Percentiles rank a stretch among this genome's conserved stretches.
phyloP scores from a whole-genome alignment of 1,139 yeast species.

The Kurtzmaniella quercitrusa region DNA sequence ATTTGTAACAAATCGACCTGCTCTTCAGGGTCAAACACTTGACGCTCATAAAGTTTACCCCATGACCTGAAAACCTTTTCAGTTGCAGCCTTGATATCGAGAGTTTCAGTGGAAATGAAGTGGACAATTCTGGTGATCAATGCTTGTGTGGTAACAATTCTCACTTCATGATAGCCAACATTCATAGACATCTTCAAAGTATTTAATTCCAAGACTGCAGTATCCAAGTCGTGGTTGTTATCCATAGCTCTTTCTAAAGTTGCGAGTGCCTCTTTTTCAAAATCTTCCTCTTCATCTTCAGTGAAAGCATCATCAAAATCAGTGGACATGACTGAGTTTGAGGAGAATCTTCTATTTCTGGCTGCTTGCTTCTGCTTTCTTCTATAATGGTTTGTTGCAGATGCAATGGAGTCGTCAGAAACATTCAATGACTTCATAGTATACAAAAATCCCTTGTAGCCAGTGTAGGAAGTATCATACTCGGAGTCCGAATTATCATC shows the following conservation, averaged over 20 bases:
- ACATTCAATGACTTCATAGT: slow-evolving; percentile 61
- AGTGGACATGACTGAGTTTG: slow-evolving; percentile 37
- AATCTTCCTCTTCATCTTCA: slow-evolving; percentile 70
- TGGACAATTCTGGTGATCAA: slow-evolving; percentile 65
- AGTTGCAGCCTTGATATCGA: slow-evolving; percentile 72
- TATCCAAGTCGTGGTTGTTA: slow-evolving; percentile 88
- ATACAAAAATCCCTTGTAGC: slow-evolving; percentile 45
- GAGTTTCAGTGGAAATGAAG: slow-evolving; percentile 70
- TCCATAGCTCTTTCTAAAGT: slow-evolving; percentile 89
- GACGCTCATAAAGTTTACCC: slow-evolving; percentile 76
- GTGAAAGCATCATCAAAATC: slow-evolving; percentile 37
- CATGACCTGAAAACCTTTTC: slow-evolving; percentile 71
- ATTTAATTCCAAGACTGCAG: slow-evolving; percentile 86
- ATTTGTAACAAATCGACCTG: slow-evolving; percentile 68
- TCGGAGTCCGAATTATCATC: slow-evolving; percentile 39
- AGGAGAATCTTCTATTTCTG: slow-evolving; percentile 32
- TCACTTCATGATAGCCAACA: slow-evolving; percentile 88
- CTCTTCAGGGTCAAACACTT: slow-evolving; percentile 76
- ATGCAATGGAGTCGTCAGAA: slow-evolving; percentile 78
- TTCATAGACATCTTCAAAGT: slow-evolving; percentile 97
- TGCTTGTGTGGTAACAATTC: slow-evolving; percentile 76
- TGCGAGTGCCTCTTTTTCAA: slow-evolving; percentile 85
- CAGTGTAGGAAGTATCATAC: slow-evolving; percentile 24
- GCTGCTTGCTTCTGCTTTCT: slow-evolving; percentile 27
- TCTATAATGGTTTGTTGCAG: slow-evolving; percentile 43